phyloP scores from a whole-genome alignment of 345 rosid species.

The Rhizophora mangle region DNA sequence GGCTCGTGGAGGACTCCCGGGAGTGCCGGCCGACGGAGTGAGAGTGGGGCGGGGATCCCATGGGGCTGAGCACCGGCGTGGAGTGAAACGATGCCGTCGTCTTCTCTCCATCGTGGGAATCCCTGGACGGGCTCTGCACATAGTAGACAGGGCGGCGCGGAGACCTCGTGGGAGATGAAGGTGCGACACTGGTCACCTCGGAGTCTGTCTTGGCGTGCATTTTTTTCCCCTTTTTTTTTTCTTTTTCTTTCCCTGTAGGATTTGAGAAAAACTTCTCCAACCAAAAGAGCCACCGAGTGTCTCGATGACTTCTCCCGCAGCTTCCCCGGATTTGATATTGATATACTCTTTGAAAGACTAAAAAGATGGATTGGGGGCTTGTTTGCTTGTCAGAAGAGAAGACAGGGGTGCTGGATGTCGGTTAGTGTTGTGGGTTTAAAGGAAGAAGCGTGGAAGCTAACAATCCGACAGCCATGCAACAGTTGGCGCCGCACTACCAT shows the following conservation, averaged over 20 bases:
- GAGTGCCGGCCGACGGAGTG: constrained; percentile 89
- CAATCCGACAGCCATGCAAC: not conserved
- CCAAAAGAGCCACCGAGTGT: too few species aligned
- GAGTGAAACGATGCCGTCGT: constrained; percentile 95
- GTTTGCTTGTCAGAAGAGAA: too few species aligned
- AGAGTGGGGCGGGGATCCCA: constrained; percentile 92
- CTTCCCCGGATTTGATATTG: too few species aligned
- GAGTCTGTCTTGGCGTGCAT: constrained; percentile 99
- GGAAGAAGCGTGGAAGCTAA: too few species aligned
- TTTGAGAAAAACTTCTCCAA: too few species aligned
- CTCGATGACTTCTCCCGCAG: too few species aligned
- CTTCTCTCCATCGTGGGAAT: constrained; percentile 98
- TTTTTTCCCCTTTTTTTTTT: not conserved
- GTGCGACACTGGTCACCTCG: constrained; percentile 89
- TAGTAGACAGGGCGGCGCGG: constrained; percentile 88
- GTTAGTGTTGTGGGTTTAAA: not conserved
- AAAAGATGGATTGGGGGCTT: too few species aligned
- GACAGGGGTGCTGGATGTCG: too few species aligned
- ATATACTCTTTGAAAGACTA: too few species aligned
- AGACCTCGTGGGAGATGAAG: constrained; percentile 86
- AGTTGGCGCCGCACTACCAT: not conserved
- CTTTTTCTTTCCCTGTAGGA: too few species aligned
- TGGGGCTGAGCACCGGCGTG: constrained; percentile 82
- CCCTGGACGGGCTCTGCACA: constrained; percentile 93
- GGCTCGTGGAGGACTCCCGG: constrained; percentile 80